Evolutionary conservation across 768 basidiomycete genomes (phyloP).

Genomic region (Mycena metata): DNA sequence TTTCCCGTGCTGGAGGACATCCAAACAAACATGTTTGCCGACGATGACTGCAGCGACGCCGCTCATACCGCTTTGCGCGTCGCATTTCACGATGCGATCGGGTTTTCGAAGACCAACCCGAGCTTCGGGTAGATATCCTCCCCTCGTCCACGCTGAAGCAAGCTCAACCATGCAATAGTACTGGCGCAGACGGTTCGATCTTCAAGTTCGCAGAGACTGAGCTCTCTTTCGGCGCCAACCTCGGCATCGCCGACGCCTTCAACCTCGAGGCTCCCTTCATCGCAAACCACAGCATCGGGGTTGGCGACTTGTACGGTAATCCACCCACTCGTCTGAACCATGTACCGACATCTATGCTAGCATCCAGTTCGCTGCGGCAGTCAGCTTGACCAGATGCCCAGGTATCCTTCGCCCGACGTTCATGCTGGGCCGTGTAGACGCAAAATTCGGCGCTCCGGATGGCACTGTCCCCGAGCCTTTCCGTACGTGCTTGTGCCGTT

Average conservation of each 20-base stretch:
- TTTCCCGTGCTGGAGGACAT: conserved; percentile 32
- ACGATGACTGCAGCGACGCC: conserved; percentile 7
- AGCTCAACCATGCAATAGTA: conserved; percentile 13
- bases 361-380: conserved; percentile 49
- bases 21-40: conserved; percentile 14
- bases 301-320: conserved; percentile 46
- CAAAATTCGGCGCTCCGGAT: conserved; percentile 38
- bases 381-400: conserved; percentile 47
- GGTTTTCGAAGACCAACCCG: conserved; percentile 14
- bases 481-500: conserved; percentile 13
- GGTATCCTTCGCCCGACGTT: conserved; percentile 47
- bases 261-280: conserved; percentile 41
- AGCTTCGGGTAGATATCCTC: conserved; percentile 18
- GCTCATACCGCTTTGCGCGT: conserved; percentile 20
- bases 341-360: conserved; percentile 4
- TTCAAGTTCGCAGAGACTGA: conserved; percentile 50
- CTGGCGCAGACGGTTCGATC: conserved; percentile 49
- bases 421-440: conserved; percentile 46
- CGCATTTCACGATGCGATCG: conserved; percentile 27
- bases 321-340: neutral
- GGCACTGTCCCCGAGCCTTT: conserved; percentile 45
- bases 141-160: neutral
- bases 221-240: conserved; percentile 46
- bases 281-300: conserved; percentile 38
- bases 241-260: conserved; percentile 48